Evolutionary conservation across 495 filamentous ascomycete species (phyloP).

Genomic region (Margaritispora aquatica): DNA sequence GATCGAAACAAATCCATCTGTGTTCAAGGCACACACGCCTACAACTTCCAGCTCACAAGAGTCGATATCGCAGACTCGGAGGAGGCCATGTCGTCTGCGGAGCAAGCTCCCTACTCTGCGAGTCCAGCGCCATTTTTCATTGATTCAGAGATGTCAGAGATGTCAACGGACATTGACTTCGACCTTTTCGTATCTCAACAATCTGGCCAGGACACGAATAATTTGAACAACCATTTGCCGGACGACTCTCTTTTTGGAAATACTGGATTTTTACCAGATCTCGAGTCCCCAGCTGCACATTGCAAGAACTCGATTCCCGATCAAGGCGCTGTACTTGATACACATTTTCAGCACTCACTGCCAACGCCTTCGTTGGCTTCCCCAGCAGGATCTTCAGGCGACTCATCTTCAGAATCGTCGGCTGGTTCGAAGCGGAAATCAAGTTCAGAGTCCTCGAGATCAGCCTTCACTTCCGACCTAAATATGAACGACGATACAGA

Average conservation of each 20-base stretch:
- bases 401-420: constrained; percentile 43
- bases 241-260: constrained; percentile 18
- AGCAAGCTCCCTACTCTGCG: constrained; percentile 18
- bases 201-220: constrained; percentile 14
- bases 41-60: too few relatives aligned
- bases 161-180: constrained; percentile 30
- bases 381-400: constrained; percentile 36
- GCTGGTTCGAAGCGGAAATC: constrained; percentile 39
- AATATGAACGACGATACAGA: constrained; percentile 24
- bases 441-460: constrained; percentile 38
- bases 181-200: constrained; percentile 31
- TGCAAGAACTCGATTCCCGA: constrained; percentile 15
- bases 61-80: neutral
- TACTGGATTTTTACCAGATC: constrained; percentile 9
- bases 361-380: constrained; percentile 29
- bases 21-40: neutral
- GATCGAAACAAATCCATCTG: neutral
- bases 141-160: constrained; percentile 28
- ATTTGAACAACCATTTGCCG: constrained; percentile 17
- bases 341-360: constrained; percentile 15
- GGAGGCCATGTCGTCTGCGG: constrained; percentile 22
- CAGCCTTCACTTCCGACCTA: constrained; percentile 24
- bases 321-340: constrained; percentile 22
- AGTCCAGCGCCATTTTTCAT: constrained; percentile 26
- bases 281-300: constrained; percentile 12